These are phyloP conservation scores for Apiotrichum laibachii DNA, from an alignment of 1,284 basidiomycete species.

Conservation along the genomic window DNA sequence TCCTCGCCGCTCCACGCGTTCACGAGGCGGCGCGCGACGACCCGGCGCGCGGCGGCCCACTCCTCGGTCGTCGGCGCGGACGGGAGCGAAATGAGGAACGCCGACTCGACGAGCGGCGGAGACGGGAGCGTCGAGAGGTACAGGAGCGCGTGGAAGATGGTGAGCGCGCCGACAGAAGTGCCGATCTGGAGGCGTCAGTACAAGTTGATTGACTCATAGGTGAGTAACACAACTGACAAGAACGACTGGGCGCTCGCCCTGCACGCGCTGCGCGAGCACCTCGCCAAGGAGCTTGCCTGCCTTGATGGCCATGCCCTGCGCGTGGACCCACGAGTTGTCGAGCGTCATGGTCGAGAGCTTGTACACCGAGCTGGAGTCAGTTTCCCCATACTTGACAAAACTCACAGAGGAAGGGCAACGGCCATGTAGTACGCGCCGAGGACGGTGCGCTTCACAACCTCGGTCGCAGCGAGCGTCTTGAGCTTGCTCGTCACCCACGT, in stretches of 20 bases:
- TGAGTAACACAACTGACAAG: conserved; percentile 44
- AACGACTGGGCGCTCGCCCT: conserved; percentile 57
- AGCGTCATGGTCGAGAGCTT: conserved; percentile 46
- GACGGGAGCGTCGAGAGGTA: conserved; percentile 50
- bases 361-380: conserved; percentile 49
- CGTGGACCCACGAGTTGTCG: conserved; percentile 53
- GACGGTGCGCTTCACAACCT: conserved; percentile 58
- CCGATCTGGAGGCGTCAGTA: conserved; percentile 50
- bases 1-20: conserved; percentile 55
- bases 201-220: background rate
- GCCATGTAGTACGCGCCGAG: conserved; percentile 57
- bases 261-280: conserved; percentile 56
- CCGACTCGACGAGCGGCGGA: conserved; percentile 55
- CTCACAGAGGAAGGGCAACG: conserved; percentile 55
- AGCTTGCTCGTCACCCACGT: conserved; percentile 48
- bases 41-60: conserved; percentile 53
- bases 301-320: conserved; percentile 54
- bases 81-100: conserved; percentile 55
- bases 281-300: conserved; percentile 58
- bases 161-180: conserved; percentile 57
- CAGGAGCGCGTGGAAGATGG: conserved; percentile 55
- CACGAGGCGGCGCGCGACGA: conserved; percentile 55
- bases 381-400: background rate
- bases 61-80: conserved; percentile 51
- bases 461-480: conserved; percentile 50